These are phyloP conservation scores for Theileria equi DNA, from an alignment of 169 alveolate genomes.

Conservation along the genomic window DNA sequence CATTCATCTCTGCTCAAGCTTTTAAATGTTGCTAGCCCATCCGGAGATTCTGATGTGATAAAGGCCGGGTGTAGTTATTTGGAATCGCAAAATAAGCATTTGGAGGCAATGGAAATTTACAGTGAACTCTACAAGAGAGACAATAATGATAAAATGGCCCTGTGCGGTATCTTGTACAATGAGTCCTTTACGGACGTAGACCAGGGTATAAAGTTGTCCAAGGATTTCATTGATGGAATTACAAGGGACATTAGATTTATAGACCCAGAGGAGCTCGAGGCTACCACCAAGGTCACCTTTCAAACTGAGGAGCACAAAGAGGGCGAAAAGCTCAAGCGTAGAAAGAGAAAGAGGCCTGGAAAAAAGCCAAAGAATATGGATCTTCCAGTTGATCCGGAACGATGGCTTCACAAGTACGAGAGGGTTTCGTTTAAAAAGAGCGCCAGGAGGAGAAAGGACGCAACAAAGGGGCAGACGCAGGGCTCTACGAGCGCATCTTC, in stretches of 20 bases:
- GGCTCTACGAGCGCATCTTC: conserved; percentile 34
- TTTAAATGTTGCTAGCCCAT: not conserved
- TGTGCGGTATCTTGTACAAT: conserved; percentile 45
- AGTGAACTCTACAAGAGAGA: not conserved
- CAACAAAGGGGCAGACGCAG: conserved; percentile 44
- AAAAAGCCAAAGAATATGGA: conserved; percentile 3
- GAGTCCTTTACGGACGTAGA: conserved; percentile 27
- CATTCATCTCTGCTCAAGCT: not conserved
- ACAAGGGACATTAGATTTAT: conserved; percentile 49
- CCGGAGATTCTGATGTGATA: not conserved
- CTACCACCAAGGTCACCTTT: conserved; percentile 4
- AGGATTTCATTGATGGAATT: not conserved
- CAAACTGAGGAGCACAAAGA: conserved; percentile 8
- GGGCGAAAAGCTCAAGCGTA: conserved; percentile 4
- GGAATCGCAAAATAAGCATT: conserved; percentile 43
- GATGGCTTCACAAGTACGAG: conserved; percentile 56
- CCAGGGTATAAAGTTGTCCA: not conserved
- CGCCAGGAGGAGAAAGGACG: conserved; percentile 56
- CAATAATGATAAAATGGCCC: conserved; percentile 2
- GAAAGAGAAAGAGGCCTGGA: conserved; percentile 18
- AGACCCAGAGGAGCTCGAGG: conserved; percentile 62
- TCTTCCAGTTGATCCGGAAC: conserved; percentile 58
- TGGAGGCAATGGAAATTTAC: conserved; percentile 16
- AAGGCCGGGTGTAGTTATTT: conserved; percentile 41
- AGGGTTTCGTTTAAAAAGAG: conserved; percentile 44